Conservation (phyloP, 2,329 filamentous ascomycete species). For the Cytospora chrysosperma region DNA sequence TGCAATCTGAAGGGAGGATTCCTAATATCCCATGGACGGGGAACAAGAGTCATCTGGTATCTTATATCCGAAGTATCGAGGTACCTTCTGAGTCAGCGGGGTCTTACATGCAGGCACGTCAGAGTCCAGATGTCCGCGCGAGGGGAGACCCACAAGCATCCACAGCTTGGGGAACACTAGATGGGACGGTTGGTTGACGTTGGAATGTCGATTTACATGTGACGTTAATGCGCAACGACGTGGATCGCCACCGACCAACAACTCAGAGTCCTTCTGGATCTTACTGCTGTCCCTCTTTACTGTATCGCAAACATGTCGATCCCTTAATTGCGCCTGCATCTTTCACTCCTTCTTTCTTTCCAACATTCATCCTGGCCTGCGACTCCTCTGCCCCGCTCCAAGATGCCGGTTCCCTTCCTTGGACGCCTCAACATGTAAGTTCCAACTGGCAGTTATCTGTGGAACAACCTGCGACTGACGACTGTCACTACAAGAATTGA, state of each 20-base stretch:
- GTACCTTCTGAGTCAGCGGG: neutral
- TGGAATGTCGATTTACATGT: conserved; percentile 28
- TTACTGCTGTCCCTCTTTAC: neutral
- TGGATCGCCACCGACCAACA: neutral
- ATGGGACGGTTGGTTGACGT: too few species aligned
- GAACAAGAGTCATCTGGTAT: neutral
- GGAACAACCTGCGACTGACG: neutral
- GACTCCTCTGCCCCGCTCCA: conserved; percentile 15
- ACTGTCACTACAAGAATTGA: conserved; percentile 58
- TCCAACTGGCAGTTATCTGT: conserved; percentile 11
- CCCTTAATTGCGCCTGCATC: neutral
- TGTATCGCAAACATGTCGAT: conserved; percentile 8
- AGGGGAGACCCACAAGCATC: too few species aligned
- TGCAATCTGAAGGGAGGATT: neutral
- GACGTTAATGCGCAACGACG: conserved; percentile 27
- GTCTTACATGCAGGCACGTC: too few species aligned
- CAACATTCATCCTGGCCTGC: neutral
- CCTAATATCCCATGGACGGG: neutral
- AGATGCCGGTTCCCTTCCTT: conserved; percentile 53
- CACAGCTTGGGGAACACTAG: neutral
- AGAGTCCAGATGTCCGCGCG: too few species aligned
- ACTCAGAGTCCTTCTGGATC: neutral
- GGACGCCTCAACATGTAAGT: conserved; percentile 53
- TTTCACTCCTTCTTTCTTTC: neutral
- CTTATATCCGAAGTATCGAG: neutral